These are phyloP conservation scores for Chernovozyma sophiae-reginae DNA, from an alignment of 1,139 yeast genomes.

Conservation along the genomic window DNA sequence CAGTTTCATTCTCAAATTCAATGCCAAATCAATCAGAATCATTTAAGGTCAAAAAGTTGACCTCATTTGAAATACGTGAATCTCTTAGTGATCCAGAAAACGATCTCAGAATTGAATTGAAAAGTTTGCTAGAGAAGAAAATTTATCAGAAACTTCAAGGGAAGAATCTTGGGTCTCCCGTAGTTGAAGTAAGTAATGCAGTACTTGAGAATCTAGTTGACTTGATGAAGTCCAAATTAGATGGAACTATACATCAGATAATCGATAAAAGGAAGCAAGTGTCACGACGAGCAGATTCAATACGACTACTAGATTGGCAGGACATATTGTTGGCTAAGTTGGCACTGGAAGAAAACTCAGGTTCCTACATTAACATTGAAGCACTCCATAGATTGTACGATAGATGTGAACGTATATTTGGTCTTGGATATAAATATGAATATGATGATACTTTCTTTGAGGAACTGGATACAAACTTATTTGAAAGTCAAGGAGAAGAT, in stretches of 20 bases:
- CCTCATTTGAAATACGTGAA: not conserved
- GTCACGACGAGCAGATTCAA: not conserved
- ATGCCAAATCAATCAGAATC: no score
- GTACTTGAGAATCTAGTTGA: conserved; percentile 10
- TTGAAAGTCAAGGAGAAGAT: conserved; percentile 6
- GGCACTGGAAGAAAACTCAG: conserved; percentile 13
- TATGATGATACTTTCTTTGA: conserved; percentile 11
- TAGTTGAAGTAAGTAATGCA: conserved; percentile 14
- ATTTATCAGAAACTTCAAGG: conserved; percentile 19
- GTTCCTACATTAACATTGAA: conserved; percentile 9
- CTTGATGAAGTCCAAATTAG: conserved; percentile 2
- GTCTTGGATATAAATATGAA: conserved; percentile 20
- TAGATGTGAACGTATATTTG: conserved; percentile 22
- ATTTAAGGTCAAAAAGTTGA: no score
- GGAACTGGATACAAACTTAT: not conserved
- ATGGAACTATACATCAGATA: conserved; percentile 1
- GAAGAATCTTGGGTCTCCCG: conserved; percentile 12
- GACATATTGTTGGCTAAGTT: conserved; percentile 20
- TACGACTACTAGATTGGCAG: conserved; percentile 21
- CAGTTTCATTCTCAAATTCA: no score
- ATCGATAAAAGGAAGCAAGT: not conserved
- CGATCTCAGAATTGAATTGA: conserved; percentile 36
- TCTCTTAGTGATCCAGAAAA: conserved; percentile 4
- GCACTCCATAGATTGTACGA: conserved; percentile 13
- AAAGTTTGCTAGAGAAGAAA: conserved; percentile 31